Percentiles rank a stretch among this genome's conserved stretches.
Evolutionary conservation across 1,284 basidiomycete genomes (phyloP).

Genomic region (Salmacisia buchloeana): DNA sequence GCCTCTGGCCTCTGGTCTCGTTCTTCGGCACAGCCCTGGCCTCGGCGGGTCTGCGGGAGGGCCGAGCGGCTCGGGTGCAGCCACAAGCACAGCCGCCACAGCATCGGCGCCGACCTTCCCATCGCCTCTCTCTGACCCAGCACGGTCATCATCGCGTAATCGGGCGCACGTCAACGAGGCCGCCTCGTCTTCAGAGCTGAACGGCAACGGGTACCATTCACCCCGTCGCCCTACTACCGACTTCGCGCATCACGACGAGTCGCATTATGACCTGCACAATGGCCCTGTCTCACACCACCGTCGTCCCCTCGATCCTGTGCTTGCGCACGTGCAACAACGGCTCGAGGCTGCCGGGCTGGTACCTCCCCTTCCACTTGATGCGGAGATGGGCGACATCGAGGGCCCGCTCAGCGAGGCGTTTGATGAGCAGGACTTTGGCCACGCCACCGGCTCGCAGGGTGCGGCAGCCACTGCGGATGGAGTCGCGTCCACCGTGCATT

Average conservation of each 20-base stretch:
- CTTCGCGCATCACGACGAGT: neutral
- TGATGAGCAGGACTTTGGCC: neutral
- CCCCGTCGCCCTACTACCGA: too few species aligned
- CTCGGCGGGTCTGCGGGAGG: too few species aligned
- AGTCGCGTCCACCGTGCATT: neutral
- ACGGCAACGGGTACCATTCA: too few species aligned
- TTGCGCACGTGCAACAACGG: slow-evolving; percentile 35
- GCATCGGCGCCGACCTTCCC: neutral
- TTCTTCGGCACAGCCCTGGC: too few species aligned
- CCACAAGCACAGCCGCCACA: too few species aligned
- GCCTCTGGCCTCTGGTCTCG: too few species aligned
- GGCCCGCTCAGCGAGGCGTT: slow-evolving; percentile 9
- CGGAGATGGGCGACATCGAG: slow-evolving; percentile 45
- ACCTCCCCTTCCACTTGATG: slow-evolving; percentile 34
- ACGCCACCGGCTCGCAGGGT: too few species aligned
- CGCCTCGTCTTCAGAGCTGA: neutral
- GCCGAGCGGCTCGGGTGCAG: too few species aligned
- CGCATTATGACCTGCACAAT: neutral
- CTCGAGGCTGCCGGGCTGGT: slow-evolving; percentile 40
- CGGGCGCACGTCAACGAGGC: neutral
- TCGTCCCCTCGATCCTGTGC: slow-evolving; percentile 31
- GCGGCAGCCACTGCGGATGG: too few species aligned
- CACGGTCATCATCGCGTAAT: neutral
- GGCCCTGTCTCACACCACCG: neutral
- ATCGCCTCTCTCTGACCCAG: neutral